phyloP scores from a whole-genome alignment of 108 stramenopile genomes.

The Skeletonema menzelii region DNA sequence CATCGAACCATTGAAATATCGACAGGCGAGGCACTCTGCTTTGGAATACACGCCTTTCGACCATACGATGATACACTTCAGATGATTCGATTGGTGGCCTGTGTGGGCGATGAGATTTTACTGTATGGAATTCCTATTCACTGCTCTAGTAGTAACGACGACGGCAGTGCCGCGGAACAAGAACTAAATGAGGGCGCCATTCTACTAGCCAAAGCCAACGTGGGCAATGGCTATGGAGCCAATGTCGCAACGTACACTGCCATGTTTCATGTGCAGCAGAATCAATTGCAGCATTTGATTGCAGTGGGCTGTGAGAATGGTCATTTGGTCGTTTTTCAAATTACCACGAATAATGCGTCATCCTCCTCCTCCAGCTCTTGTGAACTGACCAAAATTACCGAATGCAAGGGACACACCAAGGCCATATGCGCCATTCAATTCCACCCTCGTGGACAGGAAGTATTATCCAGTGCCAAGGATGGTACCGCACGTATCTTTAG shows the following conservation, averaged over 20 bases:
- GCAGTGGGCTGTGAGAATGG: conserved; percentile 85
- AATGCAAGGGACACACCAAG: conserved; percentile 66
- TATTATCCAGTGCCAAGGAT: conserved; percentile 79
- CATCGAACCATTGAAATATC: conserved; percentile 14
- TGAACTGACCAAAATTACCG: conserved; percentile 20
- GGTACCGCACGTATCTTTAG: conserved; percentile 80
- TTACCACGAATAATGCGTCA: background rate
- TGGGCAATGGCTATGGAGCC: conserved; percentile 36
- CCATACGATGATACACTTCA: conserved; percentile 7
- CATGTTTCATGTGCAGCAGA: conserved; percentile 6
- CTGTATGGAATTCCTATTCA: conserved; percentile 42
- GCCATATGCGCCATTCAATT: conserved; percentile 69
- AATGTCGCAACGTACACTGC: conserved; percentile 32
- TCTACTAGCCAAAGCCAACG: conserved; percentile 24
- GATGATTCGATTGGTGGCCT: conserved; percentile 39
- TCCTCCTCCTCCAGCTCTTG: background rate
- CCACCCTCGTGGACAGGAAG: conserved; percentile 45
- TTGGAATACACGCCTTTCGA: conserved; percentile 34
- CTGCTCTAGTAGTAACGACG: background rate
- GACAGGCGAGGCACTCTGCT: conserved; percentile 42
- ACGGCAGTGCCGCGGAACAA: too few species aligned
- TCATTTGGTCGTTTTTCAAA: conserved; percentile 51
- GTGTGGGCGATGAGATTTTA: conserved; percentile 42
- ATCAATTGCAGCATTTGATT: conserved; percentile 55
- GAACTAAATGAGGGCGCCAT: conserved; percentile 3